Percentiles rank a stretch among this genome's conserved stretches.
phyloP scores from a whole-genome alignment of 345 rosid genomes.

The Eutrema japonicum region DNA sequence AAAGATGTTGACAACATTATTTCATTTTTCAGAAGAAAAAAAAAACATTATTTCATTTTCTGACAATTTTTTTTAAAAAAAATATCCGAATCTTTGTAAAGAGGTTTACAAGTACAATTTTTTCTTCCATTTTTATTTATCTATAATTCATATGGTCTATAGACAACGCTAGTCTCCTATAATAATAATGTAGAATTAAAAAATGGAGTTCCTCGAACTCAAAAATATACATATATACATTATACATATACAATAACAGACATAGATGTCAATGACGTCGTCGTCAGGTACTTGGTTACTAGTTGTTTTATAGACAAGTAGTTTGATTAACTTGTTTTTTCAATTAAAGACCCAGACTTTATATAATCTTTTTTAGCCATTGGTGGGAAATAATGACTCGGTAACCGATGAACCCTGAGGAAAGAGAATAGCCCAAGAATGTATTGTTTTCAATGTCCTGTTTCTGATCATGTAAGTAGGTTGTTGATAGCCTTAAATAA shows the following conservation, averaged over 20 bases:
- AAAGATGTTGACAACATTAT: conserved; percentile 5
- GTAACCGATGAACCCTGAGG: conserved; percentile 36
- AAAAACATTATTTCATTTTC: not conserved
- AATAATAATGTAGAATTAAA: not conserved
- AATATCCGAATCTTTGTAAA: not conserved
- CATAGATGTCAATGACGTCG: conserved; percentile 46
- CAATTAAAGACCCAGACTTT: conserved; percentile 25
- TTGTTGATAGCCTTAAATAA: too few relatives aligned
- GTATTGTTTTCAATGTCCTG: too few relatives aligned
- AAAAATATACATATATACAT: not conserved
- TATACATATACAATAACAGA: conserved; percentile 19
- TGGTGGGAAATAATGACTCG: conserved; percentile 39
- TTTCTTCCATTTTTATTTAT: not conserved
- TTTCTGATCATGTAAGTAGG: too few relatives aligned
- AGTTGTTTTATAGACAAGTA: conserved; percentile 34
- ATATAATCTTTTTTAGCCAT: conserved; percentile 20
- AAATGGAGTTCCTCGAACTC: conserved; percentile 34
- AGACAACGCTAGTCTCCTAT: not conserved
- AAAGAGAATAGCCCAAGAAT: conserved; percentile 38
- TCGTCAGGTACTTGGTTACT: conserved; percentile 39
- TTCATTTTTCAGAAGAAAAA: not conserved
- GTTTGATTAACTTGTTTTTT: conserved; percentile 12
- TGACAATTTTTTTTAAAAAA: not conserved
- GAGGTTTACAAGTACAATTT: not conserved
- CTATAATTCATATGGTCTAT: conserved; percentile 4